Conservation (phyloP, 2,329 filamentous ascomycete genomes). For the Beauveria varroae region DNA sequence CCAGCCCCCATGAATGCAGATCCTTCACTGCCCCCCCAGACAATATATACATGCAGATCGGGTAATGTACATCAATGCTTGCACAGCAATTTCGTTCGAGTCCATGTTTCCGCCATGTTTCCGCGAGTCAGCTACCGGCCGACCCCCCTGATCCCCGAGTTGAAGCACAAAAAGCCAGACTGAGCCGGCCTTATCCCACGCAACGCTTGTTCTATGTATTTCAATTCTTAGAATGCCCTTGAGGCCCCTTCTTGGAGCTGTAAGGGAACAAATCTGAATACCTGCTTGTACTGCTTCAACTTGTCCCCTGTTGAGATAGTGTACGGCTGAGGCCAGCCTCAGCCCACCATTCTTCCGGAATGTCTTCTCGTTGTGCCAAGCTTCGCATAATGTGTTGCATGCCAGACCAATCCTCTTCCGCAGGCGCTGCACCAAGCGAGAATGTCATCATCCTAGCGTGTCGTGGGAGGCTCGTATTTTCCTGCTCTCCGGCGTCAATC, state of each 20-base stretch:
- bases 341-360: conserved; percentile 79
- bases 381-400: conserved; percentile 68
- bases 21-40: background rate
- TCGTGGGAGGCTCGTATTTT: conserved; percentile 14
- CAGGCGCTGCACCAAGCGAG: conserved; percentile 14
- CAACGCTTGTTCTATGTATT: background rate
- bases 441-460: conserved; percentile 18
- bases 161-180: background rate
- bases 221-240: background rate
- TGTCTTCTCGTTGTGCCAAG: conserved; percentile 63
- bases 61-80: background rate
- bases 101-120: background rate
- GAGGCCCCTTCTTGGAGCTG: background rate
- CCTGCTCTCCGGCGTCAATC: conserved; percentile 21
- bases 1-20: background rate
- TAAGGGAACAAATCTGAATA: background rate
- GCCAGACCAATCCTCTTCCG: conserved; percentile 41
- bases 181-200: background rate
- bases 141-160: background rate
- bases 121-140: background rate
- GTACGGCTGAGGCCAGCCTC: conserved; percentile 59
- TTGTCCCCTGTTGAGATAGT: conserved; percentile 27
- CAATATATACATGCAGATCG: conserved; percentile 1
- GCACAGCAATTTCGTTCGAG: background rate
- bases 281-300: background rate